A percentile compares a stretch with the other conserved stretches of the same genome.
phyloP scores from a whole-genome alignment of 305 asterid species.

The Fraxinus greggii region DNA sequence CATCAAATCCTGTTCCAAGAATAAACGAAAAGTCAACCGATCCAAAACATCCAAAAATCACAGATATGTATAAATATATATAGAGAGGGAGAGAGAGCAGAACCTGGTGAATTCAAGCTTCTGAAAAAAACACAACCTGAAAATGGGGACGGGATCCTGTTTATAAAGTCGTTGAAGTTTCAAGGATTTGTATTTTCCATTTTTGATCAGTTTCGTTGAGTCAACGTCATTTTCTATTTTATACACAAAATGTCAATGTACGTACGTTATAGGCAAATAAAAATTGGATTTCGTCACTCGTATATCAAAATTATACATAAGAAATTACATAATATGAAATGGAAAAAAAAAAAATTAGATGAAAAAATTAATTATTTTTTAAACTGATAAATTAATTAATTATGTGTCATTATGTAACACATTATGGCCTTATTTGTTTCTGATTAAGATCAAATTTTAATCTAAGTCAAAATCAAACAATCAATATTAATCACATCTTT shows the following conservation, averaged over 20 bases:
- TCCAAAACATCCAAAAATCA: not conserved
- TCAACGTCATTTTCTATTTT: not conserved
- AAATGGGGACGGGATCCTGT: conserved; percentile 13
- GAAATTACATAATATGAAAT: too few species aligned
- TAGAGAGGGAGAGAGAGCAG: not conserved
- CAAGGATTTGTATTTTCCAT: not conserved
- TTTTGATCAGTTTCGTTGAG: not conserved
- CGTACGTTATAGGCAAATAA: not conserved
- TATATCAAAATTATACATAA: too few species aligned
- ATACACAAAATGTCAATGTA: not conserved
- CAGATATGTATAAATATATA: not conserved
- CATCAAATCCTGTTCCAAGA: not conserved
- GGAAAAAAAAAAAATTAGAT: too few species aligned
- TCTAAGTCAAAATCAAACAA: too few species aligned
- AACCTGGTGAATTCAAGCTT: conserved; percentile 20
- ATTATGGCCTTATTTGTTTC: too few species aligned
- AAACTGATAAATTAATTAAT: too few species aligned
- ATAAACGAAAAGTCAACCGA: conserved; percentile 18
- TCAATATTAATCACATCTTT: too few species aligned
- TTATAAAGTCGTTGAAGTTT: not conserved
- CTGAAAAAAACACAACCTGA: not conserved
- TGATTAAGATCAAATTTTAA: too few species aligned
- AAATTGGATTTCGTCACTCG: too few species aligned
- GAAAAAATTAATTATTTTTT: too few species aligned
- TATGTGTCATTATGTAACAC: too few species aligned